phyloP scores from a whole-genome alignment of 176 grass and related monocot species.

The Zea luxurians region DNA sequence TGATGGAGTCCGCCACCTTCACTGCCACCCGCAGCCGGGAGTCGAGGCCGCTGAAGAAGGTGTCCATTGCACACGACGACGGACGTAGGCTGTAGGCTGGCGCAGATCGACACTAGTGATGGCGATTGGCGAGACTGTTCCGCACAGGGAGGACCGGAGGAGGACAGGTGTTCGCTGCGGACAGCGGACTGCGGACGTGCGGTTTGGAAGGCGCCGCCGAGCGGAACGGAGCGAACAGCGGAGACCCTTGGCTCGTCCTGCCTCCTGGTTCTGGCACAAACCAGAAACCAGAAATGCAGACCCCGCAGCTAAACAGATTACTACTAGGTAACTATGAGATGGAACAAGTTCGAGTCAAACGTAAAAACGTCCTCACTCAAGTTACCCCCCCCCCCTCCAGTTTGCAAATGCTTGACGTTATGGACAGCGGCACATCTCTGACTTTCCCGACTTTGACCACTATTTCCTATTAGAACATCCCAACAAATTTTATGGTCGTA shows the following conservation, averaged over 20 bases:
- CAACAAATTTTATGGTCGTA: no score
- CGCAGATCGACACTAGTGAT: neutral
- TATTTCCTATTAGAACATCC: no score
- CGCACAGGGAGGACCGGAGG: neutral
- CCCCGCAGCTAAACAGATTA: neutral
- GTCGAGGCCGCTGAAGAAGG: constrained; percentile 54
- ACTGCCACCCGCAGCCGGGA: constrained; percentile 43
- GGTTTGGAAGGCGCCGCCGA: neutral
- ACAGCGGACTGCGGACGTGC: neutral
- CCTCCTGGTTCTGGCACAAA: no score
- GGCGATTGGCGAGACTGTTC: neutral
- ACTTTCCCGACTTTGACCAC: no score
- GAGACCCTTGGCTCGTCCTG: no score
- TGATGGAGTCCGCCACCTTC: constrained; percentile 63
- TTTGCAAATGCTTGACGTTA: no score
- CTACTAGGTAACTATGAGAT: neutral
- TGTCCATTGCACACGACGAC: constrained; percentile 39
- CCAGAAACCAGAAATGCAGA: neutral
- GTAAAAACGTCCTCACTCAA: neutral
- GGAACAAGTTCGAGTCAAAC: neutral
- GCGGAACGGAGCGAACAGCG: constrained; percentile 6
- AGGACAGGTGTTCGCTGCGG: neutral
- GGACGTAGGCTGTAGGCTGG: neutral
- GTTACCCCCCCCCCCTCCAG: neutral
- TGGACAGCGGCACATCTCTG: no score